Base-by-base conservation (phyloP, 1,284 basidiomycete genomes). In the Ustanciosporium gigantosporum region DNA sequence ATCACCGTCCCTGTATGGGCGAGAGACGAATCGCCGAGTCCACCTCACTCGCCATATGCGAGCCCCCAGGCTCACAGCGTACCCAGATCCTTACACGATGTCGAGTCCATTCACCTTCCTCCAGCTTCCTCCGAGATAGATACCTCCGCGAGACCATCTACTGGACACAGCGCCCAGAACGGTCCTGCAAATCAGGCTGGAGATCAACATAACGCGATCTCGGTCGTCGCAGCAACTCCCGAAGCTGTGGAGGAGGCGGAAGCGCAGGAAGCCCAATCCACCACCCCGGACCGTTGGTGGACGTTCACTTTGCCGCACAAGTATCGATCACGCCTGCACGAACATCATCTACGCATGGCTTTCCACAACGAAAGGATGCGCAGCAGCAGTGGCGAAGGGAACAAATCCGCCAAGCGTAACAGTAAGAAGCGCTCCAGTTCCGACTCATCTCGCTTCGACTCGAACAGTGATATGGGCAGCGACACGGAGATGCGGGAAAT, bases 241-340 rank as follows among this genome's bases (percentile, higher is more conserved):
- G 27, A 29, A 29, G 41, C 50, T n/a, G 56, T 46, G 8, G 36
- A 55, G 19, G 27, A 59, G 24, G 37, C 50, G 19, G 56, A 55
- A 36, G 46, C 46, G 2, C 36, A 53, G 22, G 50, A 59, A 41
- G 50, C 48, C 5, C 46, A 53, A 16, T 55, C 48, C 22, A 48
- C 41, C 3, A 43, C 51, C 5, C 65, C 59, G 11, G 65, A 62
- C 14, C 44, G 58, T 15, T 61, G 71, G 69, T 70, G 69, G 70
- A 64, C 68, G 3, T 72, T 74, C 36, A 68, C 71, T 1, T 45
- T 72, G 21, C 71, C 71, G 1, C 49, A 66, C 32, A 70, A 70
- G 41, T 67, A 69, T 27, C 56, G 67, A 5, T 51, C 53, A 6
- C 57, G 67, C 4, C 36, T 72, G 27, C 60, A 65, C 32, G 62